These are phyloP conservation scores for Tricholoma bakamatsutake DNA, from an alignment of 768 basidiomycete genomes.

Conservation along the genomic window DNA sequence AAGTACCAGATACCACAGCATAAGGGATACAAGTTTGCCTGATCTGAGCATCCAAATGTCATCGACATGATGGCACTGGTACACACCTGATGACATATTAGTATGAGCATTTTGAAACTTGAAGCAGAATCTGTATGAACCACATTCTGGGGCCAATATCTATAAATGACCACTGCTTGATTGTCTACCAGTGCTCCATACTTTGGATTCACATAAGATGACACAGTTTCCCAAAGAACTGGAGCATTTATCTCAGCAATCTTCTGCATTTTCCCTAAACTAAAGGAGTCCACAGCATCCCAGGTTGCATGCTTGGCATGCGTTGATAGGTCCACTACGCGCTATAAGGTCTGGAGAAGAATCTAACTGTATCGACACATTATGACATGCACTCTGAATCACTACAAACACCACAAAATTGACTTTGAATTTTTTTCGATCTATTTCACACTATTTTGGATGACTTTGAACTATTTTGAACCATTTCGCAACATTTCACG, in stretches of 20 bases:
- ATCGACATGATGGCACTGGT: slow-evolving; percentile 16
- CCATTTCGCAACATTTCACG: too few relatives aligned
- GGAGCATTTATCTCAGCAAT: slow-evolving; percentile 5
- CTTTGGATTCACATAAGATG: slow-evolving; percentile 5
- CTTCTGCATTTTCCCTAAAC: not conserved
- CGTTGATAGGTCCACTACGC: too few relatives aligned
- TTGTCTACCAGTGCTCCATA: not conserved
- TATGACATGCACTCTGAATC: too few relatives aligned
- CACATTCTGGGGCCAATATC: slow-evolving; percentile 7
- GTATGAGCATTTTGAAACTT: not conserved
- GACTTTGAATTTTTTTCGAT: too few relatives aligned
- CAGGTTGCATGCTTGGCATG: too few relatives aligned
- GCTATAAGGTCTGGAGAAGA: too few relatives aligned
- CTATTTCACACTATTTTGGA: too few relatives aligned
- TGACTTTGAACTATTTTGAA: too few relatives aligned
- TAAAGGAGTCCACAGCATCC: too few relatives aligned
- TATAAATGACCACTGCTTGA: not conserved
- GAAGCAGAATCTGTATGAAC: slow-evolving; percentile 2
- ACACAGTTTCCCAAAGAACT: slow-evolving; percentile 8
- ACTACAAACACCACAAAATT: too few relatives aligned
- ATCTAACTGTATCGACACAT: too few relatives aligned
- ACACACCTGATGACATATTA: slow-evolving; percentile 4
- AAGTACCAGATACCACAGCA: slow-evolving; percentile 17
- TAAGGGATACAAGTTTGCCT: slow-evolving; percentile 9
- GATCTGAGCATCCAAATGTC: slow-evolving; percentile 11